A percentile compares a stretch with the other conserved stretches of the same genome.
Conservation (phyloP, 1,139 yeast genomes). For the Hyphopichia khmerensis region DNA sequence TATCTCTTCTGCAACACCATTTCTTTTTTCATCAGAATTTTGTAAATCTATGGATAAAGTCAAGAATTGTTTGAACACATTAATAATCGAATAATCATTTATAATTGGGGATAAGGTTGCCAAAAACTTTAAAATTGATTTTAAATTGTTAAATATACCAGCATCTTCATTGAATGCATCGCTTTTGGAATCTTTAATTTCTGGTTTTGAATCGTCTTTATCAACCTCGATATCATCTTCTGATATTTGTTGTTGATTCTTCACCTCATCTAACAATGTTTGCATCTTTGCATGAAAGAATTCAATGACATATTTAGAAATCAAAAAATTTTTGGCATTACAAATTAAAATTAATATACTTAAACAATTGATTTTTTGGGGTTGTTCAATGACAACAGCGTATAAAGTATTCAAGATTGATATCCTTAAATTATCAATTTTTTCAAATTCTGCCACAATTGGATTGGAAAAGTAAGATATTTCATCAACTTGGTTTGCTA, state of each 20-base stretch:
- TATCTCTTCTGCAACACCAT: slow-evolving; percentile 67
- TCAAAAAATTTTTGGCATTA: slow-evolving; percentile 62
- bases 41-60: slow-evolving; percentile 59
- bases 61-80: slow-evolving; percentile 55
- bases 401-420: slow-evolving; percentile 62
- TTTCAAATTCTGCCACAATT: slow-evolving; percentile 66
- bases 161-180: slow-evolving; percentile 38
- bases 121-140: slow-evolving; percentile 68
- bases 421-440: slow-evolving; percentile 59
- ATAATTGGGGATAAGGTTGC: slow-evolving; percentile 64
- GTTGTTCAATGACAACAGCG: slow-evolving; percentile 81
- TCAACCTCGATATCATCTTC: slow-evolving; percentile 13
- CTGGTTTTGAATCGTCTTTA: neutral
- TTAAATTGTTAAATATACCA: slow-evolving; percentile 72
- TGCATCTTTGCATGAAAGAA: slow-evolving; percentile 65
- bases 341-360: slow-evolving; percentile 70
- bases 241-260: slow-evolving; percentile 14
- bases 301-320: slow-evolving; percentile 72
- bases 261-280: slow-evolving; percentile 40
- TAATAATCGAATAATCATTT: slow-evolving; percentile 49
- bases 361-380: slow-evolving; percentile 77
- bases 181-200: neutral
- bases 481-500: slow-evolving; percentile 56
- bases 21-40: slow-evolving; percentile 33
- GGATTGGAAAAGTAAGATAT: slow-evolving; percentile 67